Conservation (phyloP, 2,329 filamentous ascomycete genomes). For the Aspergillus sp. region DNA sequence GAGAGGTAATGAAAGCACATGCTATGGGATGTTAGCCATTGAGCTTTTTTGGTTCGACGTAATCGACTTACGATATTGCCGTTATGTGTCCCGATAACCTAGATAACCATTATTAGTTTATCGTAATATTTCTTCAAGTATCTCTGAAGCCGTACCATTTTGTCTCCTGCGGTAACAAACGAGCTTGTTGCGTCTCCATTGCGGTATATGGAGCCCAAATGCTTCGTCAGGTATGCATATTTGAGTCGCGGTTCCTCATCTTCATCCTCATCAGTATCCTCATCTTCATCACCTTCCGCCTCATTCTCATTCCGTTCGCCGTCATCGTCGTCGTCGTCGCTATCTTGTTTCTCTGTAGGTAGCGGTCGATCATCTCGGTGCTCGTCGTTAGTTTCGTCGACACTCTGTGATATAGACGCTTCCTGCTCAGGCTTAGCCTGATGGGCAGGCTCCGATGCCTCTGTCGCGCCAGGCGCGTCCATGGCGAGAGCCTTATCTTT, state of each 20-base stretch:
- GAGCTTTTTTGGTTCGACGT: not conserved
- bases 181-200: constrained; percentile 92
- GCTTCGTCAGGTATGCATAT: constrained; percentile 77
- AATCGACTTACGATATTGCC: constrained; percentile 71
- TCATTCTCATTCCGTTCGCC: constrained; percentile 61
- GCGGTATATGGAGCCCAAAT: constrained; percentile 72
- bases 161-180: constrained; percentile 86
- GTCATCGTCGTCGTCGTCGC: constrained; percentile 51
- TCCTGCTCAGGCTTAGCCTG: constrained; percentile 13
- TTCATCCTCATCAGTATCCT: constrained; percentile 54
- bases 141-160: constrained; percentile 61
- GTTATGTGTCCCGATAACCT: constrained; percentile 92
- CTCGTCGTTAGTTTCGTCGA: constrained; percentile 4
- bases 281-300: constrained; percentile 14
- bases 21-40: constrained; percentile 42
- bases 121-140: not conserved
- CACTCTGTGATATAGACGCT: constrained; percentile 11
- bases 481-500: constrained; percentile 25
- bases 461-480: constrained; percentile 31
- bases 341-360: constrained; percentile 23
- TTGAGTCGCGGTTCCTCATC: constrained; percentile 94
- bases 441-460: constrained; percentile 16
- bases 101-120: constrained; percentile 29
- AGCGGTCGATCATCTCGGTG: constrained; percentile 4
- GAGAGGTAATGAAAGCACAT: constrained; percentile 74